phyloP scores from a whole-genome alignment of 306 rosid species.

The Vicia faba region DNA sequence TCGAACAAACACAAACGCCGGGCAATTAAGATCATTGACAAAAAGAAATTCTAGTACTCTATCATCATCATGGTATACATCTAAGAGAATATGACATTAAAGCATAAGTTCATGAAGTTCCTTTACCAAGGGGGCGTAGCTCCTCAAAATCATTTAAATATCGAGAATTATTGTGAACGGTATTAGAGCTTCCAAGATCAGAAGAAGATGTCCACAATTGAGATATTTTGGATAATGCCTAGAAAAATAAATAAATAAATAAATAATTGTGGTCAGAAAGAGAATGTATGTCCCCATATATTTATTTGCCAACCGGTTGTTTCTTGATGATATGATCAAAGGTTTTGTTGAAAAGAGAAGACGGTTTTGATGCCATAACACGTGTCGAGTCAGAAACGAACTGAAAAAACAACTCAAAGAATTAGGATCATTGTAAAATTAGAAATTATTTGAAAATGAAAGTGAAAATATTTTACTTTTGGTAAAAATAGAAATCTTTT shows the following conservation, averaged over 20 bases:
- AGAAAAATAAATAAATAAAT: constrained; percentile 32
- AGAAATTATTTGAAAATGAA: constrained; percentile 33
- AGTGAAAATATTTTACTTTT: background rate
- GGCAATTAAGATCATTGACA: constrained; percentile 19
- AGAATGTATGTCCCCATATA: constrained; percentile 6
- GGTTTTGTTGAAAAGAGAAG: constrained; percentile 59
- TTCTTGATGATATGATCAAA: constrained; percentile 64
- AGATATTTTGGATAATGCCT: constrained; percentile 73
- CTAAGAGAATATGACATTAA: constrained; percentile 16
- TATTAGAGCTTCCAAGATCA: constrained; percentile 64
- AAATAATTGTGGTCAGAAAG: constrained; percentile 25
- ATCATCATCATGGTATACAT: constrained; percentile 32
- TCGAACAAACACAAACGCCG: constrained; percentile 26
- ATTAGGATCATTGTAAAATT: constrained; percentile 45
- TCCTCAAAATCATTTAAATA: constrained; percentile 96
- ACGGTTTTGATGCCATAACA: constrained; percentile 73
- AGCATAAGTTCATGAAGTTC: constrained; percentile 28
- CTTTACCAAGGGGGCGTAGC: constrained; percentile 81
- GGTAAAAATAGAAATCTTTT: constrained; percentile 22
- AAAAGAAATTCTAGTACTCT: constrained; percentile 9
- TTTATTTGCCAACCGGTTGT: constrained; percentile 58
- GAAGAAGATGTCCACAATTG: constrained; percentile 81
- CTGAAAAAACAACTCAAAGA: constrained; percentile 50
- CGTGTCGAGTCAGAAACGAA: constrained; percentile 72
- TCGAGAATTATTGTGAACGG: constrained; percentile 70